These are phyloP conservation scores for Tinospora cordifolia DNA, from an alignment of 164 flowering plant genomes.

Conservation along the genomic window DNA sequence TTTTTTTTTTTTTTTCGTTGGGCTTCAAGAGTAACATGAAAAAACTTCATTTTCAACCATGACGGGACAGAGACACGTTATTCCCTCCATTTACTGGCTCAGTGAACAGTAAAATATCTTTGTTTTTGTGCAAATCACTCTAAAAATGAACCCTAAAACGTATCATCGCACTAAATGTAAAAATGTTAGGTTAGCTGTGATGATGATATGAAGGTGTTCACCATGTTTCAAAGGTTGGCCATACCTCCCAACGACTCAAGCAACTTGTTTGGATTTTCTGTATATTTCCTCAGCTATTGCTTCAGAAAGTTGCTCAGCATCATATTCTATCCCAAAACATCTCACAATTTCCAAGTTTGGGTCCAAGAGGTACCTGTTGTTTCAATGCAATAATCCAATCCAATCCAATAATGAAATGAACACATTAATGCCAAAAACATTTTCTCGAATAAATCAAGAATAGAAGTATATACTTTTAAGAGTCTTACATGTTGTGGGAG, in stretches of 20 bases:
- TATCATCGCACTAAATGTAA: no score
- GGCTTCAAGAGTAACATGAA: no score
- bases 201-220: not conserved
- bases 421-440: slow-evolving; percentile 1
- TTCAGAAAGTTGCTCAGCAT: slow-evolving; percentile 51
- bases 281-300: slow-evolving; percentile 47
- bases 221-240: not conserved
- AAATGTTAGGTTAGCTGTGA: no score
- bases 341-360: slow-evolving; percentile 66
- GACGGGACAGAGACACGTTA: no score
- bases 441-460: not conserved
- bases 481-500: slow-evolving; percentile 73
- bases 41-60: no score
- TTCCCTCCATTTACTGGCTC: no score
- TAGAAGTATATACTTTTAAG: no score
- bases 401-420: not conserved
- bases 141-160: no score
- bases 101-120: no score
- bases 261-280: slow-evolving; percentile 15
- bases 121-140: no score
- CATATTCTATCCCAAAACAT: slow-evolving; percentile 70
- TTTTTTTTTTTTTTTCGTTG: no score
- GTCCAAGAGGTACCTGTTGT: slow-evolving; percentile 66
- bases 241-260: not conserved
- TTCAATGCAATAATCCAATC: not conserved